Evolutionary conservation across 371 early-diverging fungal genomes (phyloP).

Genomic region (Lichtheimia ornata): DNA sequence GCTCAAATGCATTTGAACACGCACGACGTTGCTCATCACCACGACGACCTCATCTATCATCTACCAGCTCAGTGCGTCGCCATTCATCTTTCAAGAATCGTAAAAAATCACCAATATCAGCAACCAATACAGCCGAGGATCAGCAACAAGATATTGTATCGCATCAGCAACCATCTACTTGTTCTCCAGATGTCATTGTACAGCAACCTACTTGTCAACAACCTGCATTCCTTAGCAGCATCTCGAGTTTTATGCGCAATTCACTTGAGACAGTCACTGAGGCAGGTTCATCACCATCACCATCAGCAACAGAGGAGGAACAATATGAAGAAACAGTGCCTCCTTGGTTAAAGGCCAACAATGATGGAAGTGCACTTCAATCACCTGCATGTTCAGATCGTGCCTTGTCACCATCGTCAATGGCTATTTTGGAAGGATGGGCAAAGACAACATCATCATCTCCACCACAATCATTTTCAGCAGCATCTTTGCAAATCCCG

Average conservation of each 20-base stretch:
- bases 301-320: constrained; percentile 6
- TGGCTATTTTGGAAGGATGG: constrained; percentile 37
- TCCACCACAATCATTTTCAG: constrained; percentile 15
- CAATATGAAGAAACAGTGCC: not conserved
- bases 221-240: constrained; percentile 28
- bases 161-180: too few relatives aligned
- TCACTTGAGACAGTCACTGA: constrained; percentile 40
- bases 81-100: constrained; percentile 3
- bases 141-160: too few relatives aligned
- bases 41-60: not conserved
- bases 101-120: constrained; percentile 12
- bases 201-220: constrained; percentile 9
- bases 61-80: not conserved
- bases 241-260: constrained; percentile 31
- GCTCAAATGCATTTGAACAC: constrained; percentile 38
- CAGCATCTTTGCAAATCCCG: not conserved
- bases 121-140: constrained; percentile 5
- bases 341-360: not conserved
- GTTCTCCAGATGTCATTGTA: too few relatives aligned
- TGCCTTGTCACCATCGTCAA: constrained; percentile 28
- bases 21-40: constrained; percentile 5
- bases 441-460: not conserved
- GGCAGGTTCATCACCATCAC: not conserved
- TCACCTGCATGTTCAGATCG: constrained; percentile 3
- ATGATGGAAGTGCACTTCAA: not conserved